Evolutionary conservation across 805 yeast genomes (phyloP), one percentile per base, ranked within the genome.

Genomic region (Candida oleophila): DNA sequence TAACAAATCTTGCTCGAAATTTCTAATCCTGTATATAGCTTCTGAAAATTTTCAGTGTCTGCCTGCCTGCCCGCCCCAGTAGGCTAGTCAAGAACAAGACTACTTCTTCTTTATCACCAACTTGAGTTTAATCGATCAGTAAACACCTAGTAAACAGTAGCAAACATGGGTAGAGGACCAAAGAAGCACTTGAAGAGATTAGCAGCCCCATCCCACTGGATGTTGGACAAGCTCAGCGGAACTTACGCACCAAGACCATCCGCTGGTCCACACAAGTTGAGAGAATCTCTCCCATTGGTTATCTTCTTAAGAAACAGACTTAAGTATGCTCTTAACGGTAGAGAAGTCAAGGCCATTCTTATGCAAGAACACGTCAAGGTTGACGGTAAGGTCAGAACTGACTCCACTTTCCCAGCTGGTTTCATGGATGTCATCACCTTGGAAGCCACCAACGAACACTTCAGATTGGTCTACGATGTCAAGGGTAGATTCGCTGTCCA

Each of bases 121-220:
- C n/a, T n/a, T n/a, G n/a, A n/a, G n/a, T 42, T 39, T 22, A n/a
- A n/a, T n/a, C n/a, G n/a, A n/a, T n/a, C n/a, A n/a, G n/a, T n/a
- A 34, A 21, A 38, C 21, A 16, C 25, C 35, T 15, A 11, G 43
- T 28, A 37, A 33, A 45, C 36, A 18, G 30, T 35, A 42, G 37
- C 22, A 20, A 56, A 48, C 44, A 58, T 58, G 62, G 62, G 51
- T 55, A 58, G 62, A 58, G 62, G 62, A 42, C 62, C 62, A 51
- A 63, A 62, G 62, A 63, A 63, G 62, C 66, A 62, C 57, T 61
- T 62, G 56, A 62, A 63, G 64, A 63, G 66, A 62, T 62, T 62
- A 55, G 67, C 67, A 53, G 67, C 67, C 46, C 67, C 67, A 61
- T 60, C 65, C 58, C 67, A 62, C 65, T 62, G 67, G 67, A 62